Evolutionary conservation across 495 filamentous ascomycete species (phyloP), one percentile per base, ranked within the genome.

Genomic region (Annulohypoxylon maeteangense): DNA sequence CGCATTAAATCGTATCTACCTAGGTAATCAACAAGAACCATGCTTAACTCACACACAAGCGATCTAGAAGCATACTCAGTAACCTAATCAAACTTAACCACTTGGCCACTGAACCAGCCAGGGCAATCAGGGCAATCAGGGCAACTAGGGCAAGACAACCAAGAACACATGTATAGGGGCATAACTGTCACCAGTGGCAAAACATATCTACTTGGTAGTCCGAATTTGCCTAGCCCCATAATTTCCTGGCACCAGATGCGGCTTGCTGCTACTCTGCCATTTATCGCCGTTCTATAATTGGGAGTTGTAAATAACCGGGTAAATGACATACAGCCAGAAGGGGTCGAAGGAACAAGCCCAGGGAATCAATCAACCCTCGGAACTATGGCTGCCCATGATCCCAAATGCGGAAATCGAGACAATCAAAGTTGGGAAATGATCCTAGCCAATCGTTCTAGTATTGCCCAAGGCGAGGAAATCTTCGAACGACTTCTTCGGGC

Each of bases 401-500:
- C 76, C 76, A 56, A 79, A 80, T 72, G 65, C 72, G 76, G 79
- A 75, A 81, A 76, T 74, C 67, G 67, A 64, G 58, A 72, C 75
- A 81, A 80, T 81, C 75, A 81, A 72, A 65, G 32, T 3, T 50
- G 53, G 42, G 61, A 67, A 67, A 63, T 57, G 38, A 59, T 74
- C 73, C 74, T 73, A 48, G 40, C 79, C 80, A 81, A 81, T 82
- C 72, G 72, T 63, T 72, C 58, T 60, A 75, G 77, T 73, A 78
- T 73, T 73, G 75, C 56, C 80, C 79, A 80, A 79, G 80, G 74
- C 68, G 14, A 71, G 45, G 70, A 75, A 79, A 67, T 65, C 70
- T 80, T 76, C 64, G 79, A 74, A 70, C 56, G 72, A 74, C 69
- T 70, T 82, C 78, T 61, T 77, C 77, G 74, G 71, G 70, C 76